These are phyloP conservation scores for Phytophthora parvispora DNA, from an alignment of 352 stramenopile genomes.

Conservation along the genomic window DNA sequence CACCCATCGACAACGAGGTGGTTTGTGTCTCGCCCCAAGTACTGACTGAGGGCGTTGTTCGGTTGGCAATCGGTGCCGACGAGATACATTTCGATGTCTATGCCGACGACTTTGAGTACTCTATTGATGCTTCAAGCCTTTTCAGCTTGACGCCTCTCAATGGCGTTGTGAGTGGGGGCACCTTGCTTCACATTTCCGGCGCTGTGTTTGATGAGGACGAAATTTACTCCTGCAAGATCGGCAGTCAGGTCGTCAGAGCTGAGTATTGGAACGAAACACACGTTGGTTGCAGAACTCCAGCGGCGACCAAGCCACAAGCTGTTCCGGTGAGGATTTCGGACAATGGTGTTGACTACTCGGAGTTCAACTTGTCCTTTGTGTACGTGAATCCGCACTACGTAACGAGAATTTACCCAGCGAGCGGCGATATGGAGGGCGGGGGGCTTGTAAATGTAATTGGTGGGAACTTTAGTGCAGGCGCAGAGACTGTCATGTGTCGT, in stretches of 20 bases:
- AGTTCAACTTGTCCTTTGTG: constrained; percentile 59
- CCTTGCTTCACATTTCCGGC: constrained; percentile 58
- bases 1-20: constrained; percentile 21
- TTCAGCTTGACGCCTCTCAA: constrained; percentile 49
- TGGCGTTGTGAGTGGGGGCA: constrained; percentile 61
- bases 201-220: constrained; percentile 32
- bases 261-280: constrained; percentile 67
- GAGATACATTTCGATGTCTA: constrained; percentile 62
- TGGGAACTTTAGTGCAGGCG: constrained; percentile 61
- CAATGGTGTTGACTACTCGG: constrained; percentile 65
- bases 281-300: constrained; percentile 66
- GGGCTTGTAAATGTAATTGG: constrained; percentile 64
- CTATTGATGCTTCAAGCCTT: constrained; percentile 23
- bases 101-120: constrained; percentile 58
- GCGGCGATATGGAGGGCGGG: constrained; percentile 73
- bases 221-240: constrained; percentile 69
- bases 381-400: constrained; percentile 68
- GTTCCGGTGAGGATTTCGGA: constrained; percentile 62
- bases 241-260: constrained; percentile 41
- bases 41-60: constrained; percentile 10
- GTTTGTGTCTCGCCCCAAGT: constrained; percentile 34
- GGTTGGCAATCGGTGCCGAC: constrained; percentile 57
- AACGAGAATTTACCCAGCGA: constrained; percentile 63
- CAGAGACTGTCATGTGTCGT: constrained; percentile 72
- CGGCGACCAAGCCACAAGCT: constrained; percentile 22